Base-by-base conservation (phyloP, 257 asterid genomes). In the Plantago ovata region DNA sequence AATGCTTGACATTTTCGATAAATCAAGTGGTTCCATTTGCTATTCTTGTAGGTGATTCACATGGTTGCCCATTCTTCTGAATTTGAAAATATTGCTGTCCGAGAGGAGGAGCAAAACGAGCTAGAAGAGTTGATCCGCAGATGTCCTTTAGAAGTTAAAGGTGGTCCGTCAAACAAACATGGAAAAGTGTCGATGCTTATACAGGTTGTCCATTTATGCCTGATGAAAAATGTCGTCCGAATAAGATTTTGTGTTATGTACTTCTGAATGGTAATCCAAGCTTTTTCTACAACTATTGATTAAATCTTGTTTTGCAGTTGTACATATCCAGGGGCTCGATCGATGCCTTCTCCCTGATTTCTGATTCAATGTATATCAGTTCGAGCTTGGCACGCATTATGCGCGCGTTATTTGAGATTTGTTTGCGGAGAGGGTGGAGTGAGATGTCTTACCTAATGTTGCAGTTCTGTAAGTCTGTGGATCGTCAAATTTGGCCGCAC, bases 51-150 rank as follows among this genome's bases (percentile, higher is more conserved):
- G 98, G 87, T 92, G 70, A 84, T 92, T 69, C 89, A 84, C 74
- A 88, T 88, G 98, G 95, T 92, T 58, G 95, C 98, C 22, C 94
- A 79, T 67, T 92, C 98, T 65, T 80, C 98, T 38, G 98, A 92
- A 82, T 92, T 88, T 69, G 95, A 92, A 82, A 92, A 92, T 69
- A 92, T 92, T 66, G 85, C 79, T 69, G 84, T 92, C 58, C 91
- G 98, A 33, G 96, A 92, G 42, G 98, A 92, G 75, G 96, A 92
- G 69, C 96, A 88, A 76, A 82, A 73, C 81, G 98, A 92, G 77
- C 84, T 92, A 60, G 98, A 88, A 72, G 70, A 21, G 55, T 81
- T 86, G 80, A 80, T 88, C 60, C 96, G 95, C 60, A 51, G 70
- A 47, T 92, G 96, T 60, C 94, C 95, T 36, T 64, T 82, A 58